A percentile compares a stretch with the other conserved stretches of the same genome.
phyloP scores from a whole-genome alignment of 495 filamentous ascomycete species.

The Aspergillus conjunctus region DNA sequence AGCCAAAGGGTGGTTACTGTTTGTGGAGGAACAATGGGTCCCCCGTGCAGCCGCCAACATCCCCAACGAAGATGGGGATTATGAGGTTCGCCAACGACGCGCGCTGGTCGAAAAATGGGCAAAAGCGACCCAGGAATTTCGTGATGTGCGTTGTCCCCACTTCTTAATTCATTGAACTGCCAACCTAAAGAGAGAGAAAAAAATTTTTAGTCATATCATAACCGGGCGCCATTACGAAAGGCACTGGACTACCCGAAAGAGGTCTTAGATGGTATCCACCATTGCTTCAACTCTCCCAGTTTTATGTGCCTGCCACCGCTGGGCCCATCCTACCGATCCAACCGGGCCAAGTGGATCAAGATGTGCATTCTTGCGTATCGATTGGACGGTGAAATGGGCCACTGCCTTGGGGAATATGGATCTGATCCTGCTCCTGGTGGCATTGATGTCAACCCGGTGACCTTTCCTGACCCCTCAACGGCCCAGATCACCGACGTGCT shows the following conservation, averaged over 20 bases:
- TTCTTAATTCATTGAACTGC: background rate
- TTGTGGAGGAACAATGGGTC: constrained; percentile 4
- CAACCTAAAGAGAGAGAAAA: background rate
- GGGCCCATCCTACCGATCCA: background rate
- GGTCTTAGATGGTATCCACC: background rate
- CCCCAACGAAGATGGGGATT: background rate
- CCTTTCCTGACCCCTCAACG: background rate
- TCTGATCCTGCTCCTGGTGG: background rate
- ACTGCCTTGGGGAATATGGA: background rate
- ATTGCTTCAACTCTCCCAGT: background rate
- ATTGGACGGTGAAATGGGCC: background rate
- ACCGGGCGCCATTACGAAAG: background rate
- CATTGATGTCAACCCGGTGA: background rate
- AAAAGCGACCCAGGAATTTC: background rate
- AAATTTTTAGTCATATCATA: background rate
- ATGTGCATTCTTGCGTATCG: background rate
- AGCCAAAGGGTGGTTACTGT: background rate
- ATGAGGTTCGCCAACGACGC: constrained; percentile 1
- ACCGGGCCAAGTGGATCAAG: constrained; percentile 5
- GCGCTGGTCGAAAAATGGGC: background rate
- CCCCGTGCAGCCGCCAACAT: constrained; percentile 2
- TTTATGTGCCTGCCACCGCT: background rate
- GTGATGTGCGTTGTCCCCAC: background rate
- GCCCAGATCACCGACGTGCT: constrained; percentile 5
- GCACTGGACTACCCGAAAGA: background rate